Evolutionary conservation across 2,329 filamentous ascomycete species (phyloP), one percentile per base, ranked within the genome.

Genomic region (Herpotrichia juniperi): DNA sequence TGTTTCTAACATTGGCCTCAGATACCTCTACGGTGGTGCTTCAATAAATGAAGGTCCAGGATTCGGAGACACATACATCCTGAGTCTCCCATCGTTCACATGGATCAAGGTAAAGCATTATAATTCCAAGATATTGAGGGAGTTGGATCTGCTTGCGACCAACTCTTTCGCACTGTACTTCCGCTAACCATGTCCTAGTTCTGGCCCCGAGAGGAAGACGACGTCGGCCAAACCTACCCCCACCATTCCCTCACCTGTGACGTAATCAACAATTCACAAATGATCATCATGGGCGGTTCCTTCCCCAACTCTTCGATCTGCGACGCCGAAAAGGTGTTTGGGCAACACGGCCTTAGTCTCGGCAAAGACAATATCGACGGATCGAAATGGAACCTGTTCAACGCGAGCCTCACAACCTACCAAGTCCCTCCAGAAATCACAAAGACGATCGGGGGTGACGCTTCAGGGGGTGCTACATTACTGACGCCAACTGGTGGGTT

Each of bases 41-140:
- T 76, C 76, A 9, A 75, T 82, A 48, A 73, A 75, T 1, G 67
- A 79, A 17, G 58, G 58, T 1, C 19, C 45, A 1, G 83, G 82
- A n/a, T 86, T 76, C 62, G 81, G 84, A 19, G 84, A 87, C 68
- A 77, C 85, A 50, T 87, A 84, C 60, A 80, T 86, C 39, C 74
- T 87, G 14, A 79, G 78, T 16, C 74, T 87, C 9, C 85, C 84
- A 1, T 80, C 81, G 8, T 87, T 87, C 66, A 81, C 74, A 7
- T 87, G 84, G 84, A 81, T 84, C 53, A 81, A 81, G 58, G 57
- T 57, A 22, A 40, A 17, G n/a, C n/a, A 22, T 6, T 16, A 24
- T 21, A 6, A 5, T 37, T 16, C n/a, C 17, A 22, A 19, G 6
- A 14, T 8, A 4, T 5, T 9, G 7, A 17, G 12, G 26, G 7